Conservation (phyloP, 306 rosid genomes). For the Sesbania bispinosa region DNA sequence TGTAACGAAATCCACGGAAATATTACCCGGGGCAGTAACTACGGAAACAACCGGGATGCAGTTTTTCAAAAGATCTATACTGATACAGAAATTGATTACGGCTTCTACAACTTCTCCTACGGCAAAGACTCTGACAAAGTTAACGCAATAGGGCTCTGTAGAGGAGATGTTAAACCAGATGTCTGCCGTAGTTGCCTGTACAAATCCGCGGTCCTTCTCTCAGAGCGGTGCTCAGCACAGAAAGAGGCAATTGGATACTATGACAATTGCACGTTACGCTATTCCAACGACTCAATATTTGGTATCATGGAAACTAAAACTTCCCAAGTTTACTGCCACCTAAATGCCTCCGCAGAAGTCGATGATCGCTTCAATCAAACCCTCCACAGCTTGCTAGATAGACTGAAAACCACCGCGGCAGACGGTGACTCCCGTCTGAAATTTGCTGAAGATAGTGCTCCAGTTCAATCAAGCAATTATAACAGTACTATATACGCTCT, state of each 20-base stretch:
- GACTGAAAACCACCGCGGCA: background rate
- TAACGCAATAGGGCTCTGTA: slow-evolving; percentile 19
- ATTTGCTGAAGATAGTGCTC: background rate
- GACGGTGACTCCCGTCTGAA: slow-evolving; percentile 19
- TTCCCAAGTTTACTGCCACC: rapidly evolving
- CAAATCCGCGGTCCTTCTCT: background rate
- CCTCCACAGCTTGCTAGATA: background rate
- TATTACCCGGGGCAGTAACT: background rate
- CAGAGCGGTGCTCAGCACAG: background rate
- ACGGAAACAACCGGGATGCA: background rate
- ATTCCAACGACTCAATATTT: background rate
- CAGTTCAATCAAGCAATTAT: background rate
- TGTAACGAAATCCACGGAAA: background rate
- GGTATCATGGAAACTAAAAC: background rate
- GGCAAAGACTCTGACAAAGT: slow-evolving; percentile 15
- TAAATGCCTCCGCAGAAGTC: background rate
- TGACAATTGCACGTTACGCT: slow-evolving; percentile 17
- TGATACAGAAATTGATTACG: slow-evolving; percentile 15
- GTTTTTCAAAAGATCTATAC: slow-evolving; percentile 22
- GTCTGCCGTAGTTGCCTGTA: background rate
- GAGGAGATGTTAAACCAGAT: slow-evolving; percentile 27
- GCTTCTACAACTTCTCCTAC: slow-evolving; percentile 29
- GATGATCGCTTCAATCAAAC: slow-evolving; percentile 1
- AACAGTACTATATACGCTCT: slow-evolving; percentile 2
- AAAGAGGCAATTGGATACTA: slow-evolving; percentile 13